Evolutionary conservation across 257 asterid species (phyloP), one percentile per base, ranked within the genome.

Genomic region (Fraxinus anomala): DNA sequence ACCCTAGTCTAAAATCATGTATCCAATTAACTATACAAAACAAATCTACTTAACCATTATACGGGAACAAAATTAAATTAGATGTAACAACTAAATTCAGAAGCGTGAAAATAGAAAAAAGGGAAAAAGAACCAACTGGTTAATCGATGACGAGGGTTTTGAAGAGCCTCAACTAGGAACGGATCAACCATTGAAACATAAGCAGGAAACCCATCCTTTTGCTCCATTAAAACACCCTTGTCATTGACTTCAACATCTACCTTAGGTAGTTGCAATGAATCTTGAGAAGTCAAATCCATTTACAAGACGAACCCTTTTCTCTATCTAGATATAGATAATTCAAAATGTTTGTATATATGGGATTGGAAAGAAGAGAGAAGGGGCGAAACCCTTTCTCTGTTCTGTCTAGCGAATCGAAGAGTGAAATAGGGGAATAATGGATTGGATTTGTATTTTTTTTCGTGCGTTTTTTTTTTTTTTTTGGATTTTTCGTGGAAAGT

Each of bases 91-190:
- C 0, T 30, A 37, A 47, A 74, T 30, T 40, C 47, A 36, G 70
- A 23, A 30, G 36, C 51, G 13, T 47, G 13, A 42, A 40, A 11
- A 42, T 42, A 13, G 51, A 9, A n/a, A 71, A 12, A 3, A 13
- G 24, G 68, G 73, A 21, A 66, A 34, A 37, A 19, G 23, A 69
- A 76, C 96, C 82, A 68, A 95, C 99, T 90, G 26, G 98, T 93
- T 54, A 95, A 77, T 70, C 99, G 98, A 86, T 95, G 99, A 75
- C 99, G 98, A 81, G 98, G 97, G 89, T 91, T 93, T 76, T 96
- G 99, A 77, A 96, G 99, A 23, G 99, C 99, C 89, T 96, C 99
- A 67, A 93, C 92, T 80, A 96, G 89, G 74, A 96, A 93, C 21
- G 99, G 92, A 83, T 93, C 99, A 83, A 93, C 98, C 93, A 84